These are phyloP conservation scores for Halophytophthora polymorphica DNA, from an alignment of 352 stramenopile species.

Conservation along the genomic window DNA sequence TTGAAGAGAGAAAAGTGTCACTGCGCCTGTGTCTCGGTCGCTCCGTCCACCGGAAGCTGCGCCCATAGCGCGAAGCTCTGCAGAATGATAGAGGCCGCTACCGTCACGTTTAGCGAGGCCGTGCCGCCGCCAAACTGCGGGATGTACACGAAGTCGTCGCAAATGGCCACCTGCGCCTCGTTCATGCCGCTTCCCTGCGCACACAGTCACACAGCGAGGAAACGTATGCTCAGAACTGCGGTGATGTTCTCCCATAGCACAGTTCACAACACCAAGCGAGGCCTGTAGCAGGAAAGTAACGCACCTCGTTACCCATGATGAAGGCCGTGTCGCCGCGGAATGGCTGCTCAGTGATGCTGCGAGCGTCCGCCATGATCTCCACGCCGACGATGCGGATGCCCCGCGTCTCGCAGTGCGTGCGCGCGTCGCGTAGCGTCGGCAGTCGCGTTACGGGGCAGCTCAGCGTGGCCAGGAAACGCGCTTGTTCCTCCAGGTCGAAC, in stretches of 20 bases:
- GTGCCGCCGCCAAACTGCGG: constrained; percentile 94
- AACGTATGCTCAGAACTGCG: background rate
- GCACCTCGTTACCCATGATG: constrained; percentile 95
- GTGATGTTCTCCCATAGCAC: no score
- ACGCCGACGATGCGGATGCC: constrained; percentile 89
- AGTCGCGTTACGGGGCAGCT: constrained; percentile 63
- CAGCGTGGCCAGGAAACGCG: constrained; percentile 40
- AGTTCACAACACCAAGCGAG: background rate
- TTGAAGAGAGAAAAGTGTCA: no score
- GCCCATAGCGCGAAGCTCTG: constrained; percentile 88
- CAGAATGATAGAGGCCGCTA: constrained; percentile 92
- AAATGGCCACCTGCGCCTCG: constrained; percentile 88
- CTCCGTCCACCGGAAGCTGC: constrained; percentile 21
- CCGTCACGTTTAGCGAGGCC: constrained; percentile 95
- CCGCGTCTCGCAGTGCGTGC: constrained; percentile 51
- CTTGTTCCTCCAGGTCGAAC: constrained; percentile 61
- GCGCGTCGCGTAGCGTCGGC: constrained; percentile 77
- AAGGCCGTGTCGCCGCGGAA: constrained; percentile 88
- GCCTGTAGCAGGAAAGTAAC: background rate
- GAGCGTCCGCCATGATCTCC: constrained; percentile 89
- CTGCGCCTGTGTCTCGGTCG: no score
- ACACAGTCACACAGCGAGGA: constrained; percentile 4
- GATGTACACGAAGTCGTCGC: constrained; percentile 94
- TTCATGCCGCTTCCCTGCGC: constrained; percentile 88
- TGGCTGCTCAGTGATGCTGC: constrained; percentile 65